Evolutionary conservation across 176 grass and related monocot species (phyloP).

Genomic region (Oryza glaberrima): DNA sequence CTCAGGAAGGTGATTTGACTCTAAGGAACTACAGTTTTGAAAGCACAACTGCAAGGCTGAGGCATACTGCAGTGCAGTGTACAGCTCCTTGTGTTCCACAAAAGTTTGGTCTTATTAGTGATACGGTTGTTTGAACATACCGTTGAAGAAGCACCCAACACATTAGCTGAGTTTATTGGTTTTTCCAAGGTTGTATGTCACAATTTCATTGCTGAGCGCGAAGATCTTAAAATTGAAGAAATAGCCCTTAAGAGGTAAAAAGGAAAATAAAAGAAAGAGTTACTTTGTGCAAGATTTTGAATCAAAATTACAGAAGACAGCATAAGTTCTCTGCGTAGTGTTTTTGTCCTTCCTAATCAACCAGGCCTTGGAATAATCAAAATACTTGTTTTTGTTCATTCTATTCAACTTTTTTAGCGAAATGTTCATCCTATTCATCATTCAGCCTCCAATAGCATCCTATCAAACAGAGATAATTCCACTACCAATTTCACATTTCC

Average conservation of each 20-base stretch:
- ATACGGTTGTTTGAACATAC: conserved; percentile 29
- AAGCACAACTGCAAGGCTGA: not conserved
- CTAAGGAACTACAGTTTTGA: not conserved
- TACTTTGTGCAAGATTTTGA: not conserved
- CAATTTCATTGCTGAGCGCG: not conserved
- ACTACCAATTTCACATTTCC: no score
- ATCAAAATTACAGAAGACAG: not conserved
- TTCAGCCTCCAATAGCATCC: no score
- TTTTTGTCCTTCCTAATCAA: no score
- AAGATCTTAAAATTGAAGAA: not conserved
- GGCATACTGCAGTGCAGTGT: not conserved
- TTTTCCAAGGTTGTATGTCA: not conserved
- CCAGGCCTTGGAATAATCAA: no score
- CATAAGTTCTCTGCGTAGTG: not conserved
- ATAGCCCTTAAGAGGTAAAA: not conserved
- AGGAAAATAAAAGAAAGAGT: not conserved
- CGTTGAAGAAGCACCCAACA: conserved; percentile 52
- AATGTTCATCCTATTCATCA: no score
- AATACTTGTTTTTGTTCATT: no score
- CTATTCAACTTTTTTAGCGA: no score
- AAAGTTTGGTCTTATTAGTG: not conserved
- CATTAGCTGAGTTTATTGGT: conserved; percentile 45
- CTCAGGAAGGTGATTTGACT: not conserved
- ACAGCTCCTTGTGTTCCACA: conserved; percentile 1
- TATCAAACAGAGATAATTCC: no score